phyloP scores from a whole-genome alignment of 73 alveolate genomes.

The Vitrella brassicaformis region DNA sequence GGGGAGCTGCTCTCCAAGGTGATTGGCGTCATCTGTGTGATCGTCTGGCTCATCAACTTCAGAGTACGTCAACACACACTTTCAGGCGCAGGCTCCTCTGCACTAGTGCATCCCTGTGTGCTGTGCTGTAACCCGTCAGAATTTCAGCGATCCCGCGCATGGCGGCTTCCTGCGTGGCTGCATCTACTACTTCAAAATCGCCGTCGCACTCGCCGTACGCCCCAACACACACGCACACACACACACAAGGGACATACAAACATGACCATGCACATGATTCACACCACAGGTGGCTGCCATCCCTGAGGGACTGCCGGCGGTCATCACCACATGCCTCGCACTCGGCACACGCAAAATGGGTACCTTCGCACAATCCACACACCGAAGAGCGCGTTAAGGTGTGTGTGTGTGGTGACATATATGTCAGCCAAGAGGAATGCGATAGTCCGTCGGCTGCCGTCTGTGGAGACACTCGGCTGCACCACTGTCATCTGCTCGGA shows the following conservation, averaged over 20 bases:
- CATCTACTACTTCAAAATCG: conserved; percentile 87
- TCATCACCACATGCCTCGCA: conserved; percentile 83
- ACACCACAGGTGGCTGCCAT: conserved; percentile 98
- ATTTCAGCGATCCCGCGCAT: conserved; percentile 68
- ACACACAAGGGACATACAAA: too few relatives aligned
- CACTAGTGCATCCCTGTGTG: too few relatives aligned
- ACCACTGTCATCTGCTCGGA: conserved; percentile 93
- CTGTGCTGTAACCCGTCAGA: too few relatives aligned
- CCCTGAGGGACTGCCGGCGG: conserved; percentile 98
- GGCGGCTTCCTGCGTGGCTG: conserved; percentile 75
- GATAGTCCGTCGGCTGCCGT: conserved; percentile 67
- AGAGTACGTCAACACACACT: too few relatives aligned
- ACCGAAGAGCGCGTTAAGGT: too few relatives aligned
- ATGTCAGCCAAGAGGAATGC: conserved; percentile 47
- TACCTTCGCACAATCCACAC: too few relatives aligned
- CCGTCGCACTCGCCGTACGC: conserved; percentile 94
- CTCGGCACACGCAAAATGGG: conserved; percentile 34
- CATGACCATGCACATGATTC: too few relatives aligned
- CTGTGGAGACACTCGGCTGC: conserved; percentile 83
- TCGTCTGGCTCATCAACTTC: conserved; percentile 74
- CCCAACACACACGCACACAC: conserved; percentile 97
- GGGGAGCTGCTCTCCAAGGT: conserved; percentile 7
- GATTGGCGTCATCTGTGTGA: conserved; percentile 46
- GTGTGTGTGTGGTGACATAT: too few relatives aligned
- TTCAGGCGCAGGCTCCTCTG: too few relatives aligned